phyloP scores from a whole-genome alignment of 495 filamentous ascomycete genomes.

The Penicillium canariense region DNA sequence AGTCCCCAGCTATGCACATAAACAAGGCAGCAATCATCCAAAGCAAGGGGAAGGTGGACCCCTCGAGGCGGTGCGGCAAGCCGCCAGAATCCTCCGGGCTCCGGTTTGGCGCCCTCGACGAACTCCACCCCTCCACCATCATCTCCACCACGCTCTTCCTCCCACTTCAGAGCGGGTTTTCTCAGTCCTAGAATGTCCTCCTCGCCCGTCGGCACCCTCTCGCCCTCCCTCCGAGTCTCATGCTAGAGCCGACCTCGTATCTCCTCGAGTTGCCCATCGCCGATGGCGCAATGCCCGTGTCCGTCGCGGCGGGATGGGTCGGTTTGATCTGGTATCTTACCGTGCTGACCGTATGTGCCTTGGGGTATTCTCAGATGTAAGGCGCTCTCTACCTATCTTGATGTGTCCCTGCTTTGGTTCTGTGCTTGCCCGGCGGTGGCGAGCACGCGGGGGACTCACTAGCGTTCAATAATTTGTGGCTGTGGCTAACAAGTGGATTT shows the following conservation, averaged over 20 bases:
- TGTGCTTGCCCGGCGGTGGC: neutral
- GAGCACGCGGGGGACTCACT: conserved; percentile 2
- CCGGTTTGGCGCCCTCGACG: no score
- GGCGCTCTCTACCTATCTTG: conserved; percentile 2
- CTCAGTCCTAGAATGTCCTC: conserved; percentile 28
- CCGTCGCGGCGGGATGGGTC: conserved; percentile 43
- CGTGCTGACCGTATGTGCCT: conserved; percentile 53
- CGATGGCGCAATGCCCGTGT: conserved; percentile 37
- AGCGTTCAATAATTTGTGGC: conserved; percentile 4
- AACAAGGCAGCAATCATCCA: no score
- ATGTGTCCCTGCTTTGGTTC: conserved; percentile 4
- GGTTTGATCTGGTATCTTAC: conserved; percentile 59
- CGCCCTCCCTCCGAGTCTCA: conserved; percentile 23
- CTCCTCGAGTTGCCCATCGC: conserved; percentile 28
- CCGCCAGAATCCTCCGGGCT: no score
- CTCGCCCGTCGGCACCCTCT: conserved; percentile 3
- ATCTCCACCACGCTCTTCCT: neutral
- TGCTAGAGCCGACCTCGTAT: conserved; percentile 36
- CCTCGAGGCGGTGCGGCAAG: neutral
- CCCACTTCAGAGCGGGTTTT: neutral
- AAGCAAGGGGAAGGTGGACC: no score
- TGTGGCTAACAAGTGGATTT: conserved; percentile 12
- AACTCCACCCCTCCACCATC: neutral
- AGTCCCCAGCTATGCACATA: no score
- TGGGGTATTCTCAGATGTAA: conserved; percentile 63